These are phyloP conservation scores for Ganoderma multipileum DNA, from an alignment of 1,284 basidiomycete species.

Conservation along the genomic window DNA sequence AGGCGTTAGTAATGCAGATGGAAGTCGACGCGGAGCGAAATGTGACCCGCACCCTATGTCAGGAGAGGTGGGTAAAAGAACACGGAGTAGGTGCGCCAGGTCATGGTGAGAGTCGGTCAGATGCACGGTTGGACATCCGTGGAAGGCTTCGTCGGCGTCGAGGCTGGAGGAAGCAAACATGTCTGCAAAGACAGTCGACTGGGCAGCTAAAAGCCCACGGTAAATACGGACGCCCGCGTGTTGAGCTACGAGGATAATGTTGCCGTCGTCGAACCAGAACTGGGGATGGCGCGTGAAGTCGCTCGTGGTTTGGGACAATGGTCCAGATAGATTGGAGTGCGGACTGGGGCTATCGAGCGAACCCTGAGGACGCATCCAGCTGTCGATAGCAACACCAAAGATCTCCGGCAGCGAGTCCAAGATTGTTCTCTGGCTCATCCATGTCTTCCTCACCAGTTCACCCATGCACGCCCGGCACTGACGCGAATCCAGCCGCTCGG, in stretches of 20 bases:
- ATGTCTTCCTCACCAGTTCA: background rate
- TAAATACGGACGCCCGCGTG: conserved; percentile 23
- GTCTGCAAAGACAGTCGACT: conserved; percentile 27
- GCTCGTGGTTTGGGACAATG: too few relatives aligned
- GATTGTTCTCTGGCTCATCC: background rate
- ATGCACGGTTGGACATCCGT: conserved; percentile 26
- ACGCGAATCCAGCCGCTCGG: background rate
- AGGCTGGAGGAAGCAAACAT: conserved; percentile 29
- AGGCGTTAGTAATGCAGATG: too few relatives aligned
- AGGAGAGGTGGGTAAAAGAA: background rate
- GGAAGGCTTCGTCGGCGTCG: conserved; percentile 4
- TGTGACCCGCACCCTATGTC: background rate
- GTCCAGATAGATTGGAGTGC: too few relatives aligned
- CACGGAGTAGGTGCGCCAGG: conserved; percentile 12
- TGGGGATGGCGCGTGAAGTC: background rate
- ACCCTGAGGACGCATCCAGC: too few relatives aligned
- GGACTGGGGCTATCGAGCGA: too few relatives aligned
- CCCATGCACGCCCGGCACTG: background rate
- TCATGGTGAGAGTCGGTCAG: conserved; percentile 21
- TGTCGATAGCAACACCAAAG: too few relatives aligned
- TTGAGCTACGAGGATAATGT: conserved; percentile 2
- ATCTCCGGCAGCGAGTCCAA: background rate
- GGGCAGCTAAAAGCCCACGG: conserved; percentile 21
- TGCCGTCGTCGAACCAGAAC: conserved; percentile 5
- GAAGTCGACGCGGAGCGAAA: background rate